Conservation (phyloP, 2,329 filamentous ascomycete genomes). For the Fusarium buxicola region DNA sequence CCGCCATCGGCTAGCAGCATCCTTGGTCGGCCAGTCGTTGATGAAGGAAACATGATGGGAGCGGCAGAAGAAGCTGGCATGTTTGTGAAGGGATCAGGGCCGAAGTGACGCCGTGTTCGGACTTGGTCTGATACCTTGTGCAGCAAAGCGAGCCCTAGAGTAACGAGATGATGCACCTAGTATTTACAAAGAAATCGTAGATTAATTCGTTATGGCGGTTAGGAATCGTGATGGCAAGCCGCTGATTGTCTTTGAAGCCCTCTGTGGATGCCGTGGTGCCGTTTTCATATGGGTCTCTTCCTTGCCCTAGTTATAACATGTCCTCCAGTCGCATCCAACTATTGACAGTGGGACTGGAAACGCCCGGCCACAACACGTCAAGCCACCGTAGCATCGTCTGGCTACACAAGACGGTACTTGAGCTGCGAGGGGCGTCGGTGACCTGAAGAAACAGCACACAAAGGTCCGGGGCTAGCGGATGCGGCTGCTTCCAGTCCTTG, state of each 20-base stretch:
- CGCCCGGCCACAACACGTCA: constrained; percentile 1
- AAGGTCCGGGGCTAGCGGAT: constrained; percentile 2
- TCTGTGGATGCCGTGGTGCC: not conserved
- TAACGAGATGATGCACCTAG: constrained; percentile 23
- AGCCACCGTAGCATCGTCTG: constrained; percentile 13
- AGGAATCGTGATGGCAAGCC: not conserved
- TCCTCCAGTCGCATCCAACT: constrained; percentile 2
- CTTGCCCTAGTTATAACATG: not conserved
- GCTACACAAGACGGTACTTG: constrained; percentile 38
- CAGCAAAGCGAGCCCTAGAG: constrained; percentile 18
- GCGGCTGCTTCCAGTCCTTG: constrained; percentile 21
- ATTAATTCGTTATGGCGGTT: constrained; percentile 4
- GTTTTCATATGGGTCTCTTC: not conserved
- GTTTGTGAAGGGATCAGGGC: constrained; percentile 17
- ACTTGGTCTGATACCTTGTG: constrained; percentile 25
- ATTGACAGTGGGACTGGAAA: not conserved
- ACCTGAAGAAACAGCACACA: constrained; percentile 22
- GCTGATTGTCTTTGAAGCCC: not conserved
- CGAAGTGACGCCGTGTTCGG: constrained; percentile 41
- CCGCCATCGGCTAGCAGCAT: constrained; percentile 28
- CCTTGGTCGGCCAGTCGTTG: constrained; percentile 25
- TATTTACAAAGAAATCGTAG: constrained; percentile 14
- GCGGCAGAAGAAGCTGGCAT: not conserved
- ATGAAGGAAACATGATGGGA: not conserved
- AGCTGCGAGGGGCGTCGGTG: constrained; percentile 29